phyloP scores from a whole-genome alignment of 2,329 filamentous ascomycete genomes.

The Penicillium sp. region DNA sequence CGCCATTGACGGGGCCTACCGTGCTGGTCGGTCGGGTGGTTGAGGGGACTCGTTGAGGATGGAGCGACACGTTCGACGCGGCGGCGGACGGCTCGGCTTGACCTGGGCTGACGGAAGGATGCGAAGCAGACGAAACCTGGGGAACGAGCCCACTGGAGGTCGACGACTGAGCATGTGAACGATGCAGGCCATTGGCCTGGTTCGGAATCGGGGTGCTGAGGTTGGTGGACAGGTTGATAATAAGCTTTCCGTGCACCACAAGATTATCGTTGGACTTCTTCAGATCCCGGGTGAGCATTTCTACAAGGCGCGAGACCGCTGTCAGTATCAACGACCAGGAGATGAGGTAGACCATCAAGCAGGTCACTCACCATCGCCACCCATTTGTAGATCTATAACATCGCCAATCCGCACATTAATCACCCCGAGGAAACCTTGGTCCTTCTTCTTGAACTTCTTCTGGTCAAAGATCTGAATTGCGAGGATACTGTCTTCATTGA shows the following conservation, averaged over 20 bases:
- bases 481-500: slow-evolving; percentile 89
- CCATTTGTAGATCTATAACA: slow-evolving; percentile 79
- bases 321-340: slow-evolving; percentile 1
- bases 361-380: slow-evolving; percentile 79
- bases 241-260: slow-evolving; percentile 93
- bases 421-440: slow-evolving; percentile 93
- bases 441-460: slow-evolving; percentile 99
- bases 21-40: too few species aligned
- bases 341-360: too few species aligned
- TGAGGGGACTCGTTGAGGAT: too few species aligned
- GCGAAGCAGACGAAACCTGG: slow-evolving; percentile 27
- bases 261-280: slow-evolving; percentile 98
- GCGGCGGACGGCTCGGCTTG: too few species aligned
- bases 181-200: slow-evolving; percentile 37
- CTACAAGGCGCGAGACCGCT: slow-evolving; percentile 37
- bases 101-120: too few species aligned
- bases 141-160: slow-evolving; percentile 35
- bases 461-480: slow-evolving; percentile 98
- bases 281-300: slow-evolving; percentile 94
- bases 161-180: slow-evolving; percentile 28
- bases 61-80: too few species aligned
- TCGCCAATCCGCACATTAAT: slow-evolving; percentile 95
- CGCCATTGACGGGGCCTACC: slow-evolving; percentile 29
- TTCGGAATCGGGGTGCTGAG: slow-evolving; percentile 58
- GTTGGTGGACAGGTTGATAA: slow-evolving; percentile 92